phyloP scores from a whole-genome alignment of 768 basidiomycete genomes.

The Phaffia tasmanica region DNA sequence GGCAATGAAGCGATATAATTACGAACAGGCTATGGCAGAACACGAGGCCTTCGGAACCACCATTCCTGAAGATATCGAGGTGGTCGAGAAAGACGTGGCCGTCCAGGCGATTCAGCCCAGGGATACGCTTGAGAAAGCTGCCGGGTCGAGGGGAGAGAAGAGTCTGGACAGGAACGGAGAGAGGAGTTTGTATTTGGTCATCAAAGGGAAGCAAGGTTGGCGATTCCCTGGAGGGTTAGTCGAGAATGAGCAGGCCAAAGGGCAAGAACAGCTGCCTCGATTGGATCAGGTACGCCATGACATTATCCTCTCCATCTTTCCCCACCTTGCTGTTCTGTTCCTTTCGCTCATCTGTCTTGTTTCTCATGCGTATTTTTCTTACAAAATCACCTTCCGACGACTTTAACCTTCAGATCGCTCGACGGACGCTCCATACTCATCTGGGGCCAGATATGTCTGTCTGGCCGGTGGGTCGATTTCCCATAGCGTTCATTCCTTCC shows the following conservation, averaged over 20 bases:
- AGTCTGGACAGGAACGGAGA: constrained; percentile 72
- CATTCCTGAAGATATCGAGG: constrained; percentile 31
- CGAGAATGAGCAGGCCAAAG: constrained; percentile 41
- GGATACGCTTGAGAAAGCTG: constrained; percentile 29
- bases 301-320: neutral
- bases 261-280: constrained; percentile 29
- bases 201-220: constrained; percentile 58
- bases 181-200: constrained; percentile 77
- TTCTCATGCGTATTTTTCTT: neutral
- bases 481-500: constrained; percentile 19
- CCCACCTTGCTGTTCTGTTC: neutral
- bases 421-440: constrained; percentile 4
- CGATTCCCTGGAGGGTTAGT: constrained; percentile 63
- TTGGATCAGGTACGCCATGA: constrained; percentile 57
- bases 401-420: neutral
- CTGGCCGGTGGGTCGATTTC: constrained; percentile 24
- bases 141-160: constrained; percentile 49
- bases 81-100: constrained; percentile 26
- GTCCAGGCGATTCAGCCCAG: constrained; percentile 43
- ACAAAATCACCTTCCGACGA: neutral
- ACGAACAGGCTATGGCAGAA: constrained; percentile 65
- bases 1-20: constrained; percentile 65
- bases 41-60: constrained; percentile 58
- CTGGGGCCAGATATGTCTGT: constrained; percentile 25
- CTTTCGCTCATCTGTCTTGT: neutral